Base-by-base conservation (phyloP, 345 rosid genomes). In the Populus tremula region DNA sequence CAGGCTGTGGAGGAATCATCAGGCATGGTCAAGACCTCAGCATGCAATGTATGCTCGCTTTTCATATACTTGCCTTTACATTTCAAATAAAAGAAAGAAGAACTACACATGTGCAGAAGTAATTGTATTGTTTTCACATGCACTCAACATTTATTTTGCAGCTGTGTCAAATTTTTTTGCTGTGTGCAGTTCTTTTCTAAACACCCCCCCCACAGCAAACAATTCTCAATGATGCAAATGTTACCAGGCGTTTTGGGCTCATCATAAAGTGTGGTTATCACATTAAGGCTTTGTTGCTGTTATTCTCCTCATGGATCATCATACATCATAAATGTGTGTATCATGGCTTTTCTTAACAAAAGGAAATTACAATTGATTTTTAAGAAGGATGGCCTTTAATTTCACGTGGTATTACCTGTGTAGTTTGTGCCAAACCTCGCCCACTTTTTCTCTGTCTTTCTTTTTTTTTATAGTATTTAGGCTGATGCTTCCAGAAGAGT, bases 1-100 rank as follows among this genome's bases (percentile, higher is more conserved):
- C 99, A 91, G 69, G 86, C 92, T 3, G 93, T 93, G 82, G 91
- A 90, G 83, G 91, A 86, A 70, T 90, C 96, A 5, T 90, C 98
- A 39, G 87, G 86, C 78, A 84, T 82, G 78, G 98, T 91, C 70
- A 85, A 92, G 81, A 95, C 96, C 78, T 86, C 96, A 76, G 90
- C 92, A 79, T 93, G 97, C 97, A 92, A 93, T 79, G 99, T 92
- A 94, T 84, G 89, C 81, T 63, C 87, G 88, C 80, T 82, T 47
- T 80, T 84, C 20, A 35, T 76, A 23, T 47, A 53, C 54, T 54
- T 77, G 39, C 69, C 73, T 73, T 66, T 78, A 38, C 63, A 61
- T 8, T 70, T 49, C 50, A 67, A 72, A 38, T 63, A 65, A 79
- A 36, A 41, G 56, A 72, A 50, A 38, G 63, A 62, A 67, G 18